Conservation (phyloP, 192 early-diverging fungal genomes). For the Podochytrium sp. region DNA sequence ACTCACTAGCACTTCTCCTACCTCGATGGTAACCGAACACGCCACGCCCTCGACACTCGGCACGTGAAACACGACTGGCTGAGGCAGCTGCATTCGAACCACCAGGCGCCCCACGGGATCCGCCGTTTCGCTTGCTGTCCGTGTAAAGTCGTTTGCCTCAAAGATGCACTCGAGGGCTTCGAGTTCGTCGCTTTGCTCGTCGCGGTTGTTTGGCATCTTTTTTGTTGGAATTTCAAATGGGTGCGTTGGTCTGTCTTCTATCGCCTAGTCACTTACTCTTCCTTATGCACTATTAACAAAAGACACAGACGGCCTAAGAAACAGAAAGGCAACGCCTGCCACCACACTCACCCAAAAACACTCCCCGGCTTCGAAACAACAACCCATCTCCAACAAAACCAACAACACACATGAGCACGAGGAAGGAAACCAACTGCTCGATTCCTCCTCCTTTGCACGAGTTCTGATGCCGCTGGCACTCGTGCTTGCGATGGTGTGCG, state of each 20-base stretch:
- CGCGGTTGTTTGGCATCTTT: neutral
- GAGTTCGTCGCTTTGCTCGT: slow-evolving; percentile 1
- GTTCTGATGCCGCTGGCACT: slow-evolving; percentile 11
- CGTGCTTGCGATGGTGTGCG: neutral
- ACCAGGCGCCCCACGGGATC: slow-evolving; percentile 1
- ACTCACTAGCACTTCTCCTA: neutral
- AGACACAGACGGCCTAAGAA: neutral
- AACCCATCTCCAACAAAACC: no score
- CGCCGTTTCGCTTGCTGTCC: neutral
- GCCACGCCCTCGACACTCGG: neutral
- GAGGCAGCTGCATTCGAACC: slow-evolving; percentile 3
- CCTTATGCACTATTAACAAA: no score
- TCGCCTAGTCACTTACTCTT: neutral
- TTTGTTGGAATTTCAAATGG: neutral
- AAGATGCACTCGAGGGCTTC: neutral
- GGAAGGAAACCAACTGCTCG: slow-evolving; percentile 4
- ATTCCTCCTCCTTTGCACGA: neutral
- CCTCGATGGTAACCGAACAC: neutral
- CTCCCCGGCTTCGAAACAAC: neutral
- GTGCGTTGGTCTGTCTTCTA: neutral
- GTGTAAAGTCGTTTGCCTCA: neutral
- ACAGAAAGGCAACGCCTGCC: neutral
- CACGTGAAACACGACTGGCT: no score
- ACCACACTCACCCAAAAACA: neutral
- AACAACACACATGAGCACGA: neutral